phyloP scores from a whole-genome alignment of 768 basidiomycete species.

The Rhodocollybia butyracea region DNA sequence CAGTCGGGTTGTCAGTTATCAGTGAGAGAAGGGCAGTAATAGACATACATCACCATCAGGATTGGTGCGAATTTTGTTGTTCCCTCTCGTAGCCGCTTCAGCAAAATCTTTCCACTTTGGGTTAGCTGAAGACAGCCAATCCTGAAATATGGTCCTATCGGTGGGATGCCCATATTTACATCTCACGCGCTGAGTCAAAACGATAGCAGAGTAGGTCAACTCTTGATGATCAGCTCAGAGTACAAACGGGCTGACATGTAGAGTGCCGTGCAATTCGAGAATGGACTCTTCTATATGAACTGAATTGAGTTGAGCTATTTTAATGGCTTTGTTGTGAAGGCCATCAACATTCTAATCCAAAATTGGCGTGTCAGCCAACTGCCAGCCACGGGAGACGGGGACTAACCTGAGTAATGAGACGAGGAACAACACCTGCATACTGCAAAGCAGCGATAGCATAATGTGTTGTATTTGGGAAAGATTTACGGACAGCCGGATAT shows the following conservation, averaged over 20 bases:
- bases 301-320: conserved; percentile 32
- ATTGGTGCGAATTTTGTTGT: conserved; percentile 70
- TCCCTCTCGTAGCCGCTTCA: conserved; percentile 57
- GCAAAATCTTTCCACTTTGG: conserved; percentile 75
- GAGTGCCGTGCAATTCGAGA: conserved; percentile 85
- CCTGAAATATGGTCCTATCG: conserved; percentile 68
- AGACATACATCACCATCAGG: conserved; percentile 86
- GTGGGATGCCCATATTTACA: conserved; percentile 74
- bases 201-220: neutral
- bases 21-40: neutral
- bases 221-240: neutral
- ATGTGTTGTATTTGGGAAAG: conserved; percentile 87
- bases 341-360: conserved; percentile 80
- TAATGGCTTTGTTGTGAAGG: conserved; percentile 79
- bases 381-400: conserved; percentile 13
- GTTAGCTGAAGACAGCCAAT: conserved; percentile 66
- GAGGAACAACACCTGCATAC: conserved; percentile 54
- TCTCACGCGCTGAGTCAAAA: conserved; percentile 67
- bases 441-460: conserved; percentile 83
- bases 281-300: conserved; percentile 37
- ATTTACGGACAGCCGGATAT: conserved; percentile 82
- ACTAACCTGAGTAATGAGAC: conserved; percentile 79
- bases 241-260: conserved; percentile 53
- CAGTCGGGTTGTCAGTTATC: neutral
- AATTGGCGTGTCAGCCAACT: neutral